Percentiles rank a stretch among this genome's conserved stretches.
These are phyloP conservation scores for Pichia sp. DNA, from an alignment of 1,139 yeast species.

Conservation along the genomic window DNA sequence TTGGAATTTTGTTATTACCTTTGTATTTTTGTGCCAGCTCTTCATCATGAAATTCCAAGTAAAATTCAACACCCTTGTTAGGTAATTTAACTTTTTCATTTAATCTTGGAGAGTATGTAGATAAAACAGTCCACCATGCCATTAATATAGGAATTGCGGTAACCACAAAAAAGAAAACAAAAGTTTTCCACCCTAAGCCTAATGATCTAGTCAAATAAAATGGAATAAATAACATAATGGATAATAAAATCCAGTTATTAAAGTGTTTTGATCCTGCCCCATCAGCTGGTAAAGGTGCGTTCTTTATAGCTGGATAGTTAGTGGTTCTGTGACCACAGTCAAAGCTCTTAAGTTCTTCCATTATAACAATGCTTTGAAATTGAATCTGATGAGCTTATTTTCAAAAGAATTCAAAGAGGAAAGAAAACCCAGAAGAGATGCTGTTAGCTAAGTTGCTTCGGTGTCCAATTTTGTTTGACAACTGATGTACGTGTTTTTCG, in stretches of 20 bases:
- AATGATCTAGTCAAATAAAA: slow-evolving; percentile 54
- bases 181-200: slow-evolving; percentile 70
- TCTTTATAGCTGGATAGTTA: slow-evolving; percentile 60
- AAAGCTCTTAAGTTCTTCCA: slow-evolving; percentile 13
- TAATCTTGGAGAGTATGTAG: slow-evolving; percentile 73
- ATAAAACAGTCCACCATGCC: slow-evolving; percentile 75
- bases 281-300: slow-evolving; percentile 87
- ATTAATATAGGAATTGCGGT: slow-evolving; percentile 63
- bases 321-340: slow-evolving; percentile 15
- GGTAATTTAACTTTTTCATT: slow-evolving; percentile 76
- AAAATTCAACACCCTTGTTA: slow-evolving; percentile 68
- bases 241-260: slow-evolving; percentile 51
- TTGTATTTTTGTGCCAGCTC: slow-evolving; percentile 64
- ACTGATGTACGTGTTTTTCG: no score
- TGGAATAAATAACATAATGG: slow-evolving; percentile 55
- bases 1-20: slow-evolving; percentile 74
- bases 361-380: background rate
- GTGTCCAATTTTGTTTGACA: no score
- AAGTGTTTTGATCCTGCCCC: slow-evolving; percentile 82
- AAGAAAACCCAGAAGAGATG: no score
- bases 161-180: slow-evolving; percentile 48
- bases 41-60: slow-evolving; percentile 74
- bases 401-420: no score
- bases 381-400: background rate
- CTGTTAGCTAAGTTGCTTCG: no score